A percentile compares a stretch with the other conserved stretches of the same genome.
These are phyloP conservation scores for Ceratobasidium sp. DNA, from an alignment of 1,284 basidiomycete genomes.

Conservation along the genomic window DNA sequence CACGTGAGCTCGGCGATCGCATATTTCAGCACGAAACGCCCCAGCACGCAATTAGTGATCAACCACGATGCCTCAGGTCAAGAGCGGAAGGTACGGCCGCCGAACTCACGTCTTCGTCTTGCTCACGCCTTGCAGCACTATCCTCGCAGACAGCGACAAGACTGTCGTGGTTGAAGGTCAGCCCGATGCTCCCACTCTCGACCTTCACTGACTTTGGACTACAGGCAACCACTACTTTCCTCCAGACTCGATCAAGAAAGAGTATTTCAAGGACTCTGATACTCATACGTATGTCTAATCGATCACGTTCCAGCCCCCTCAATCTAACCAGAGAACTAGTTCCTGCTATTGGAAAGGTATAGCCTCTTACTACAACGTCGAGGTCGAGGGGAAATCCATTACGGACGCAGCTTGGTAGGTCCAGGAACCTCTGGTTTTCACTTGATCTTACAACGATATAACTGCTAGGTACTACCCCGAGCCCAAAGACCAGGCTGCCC, in stretches of 20 bases:
- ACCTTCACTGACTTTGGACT: background rate
- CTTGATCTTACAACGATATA: background rate
- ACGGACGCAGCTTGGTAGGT: constrained; percentile 74
- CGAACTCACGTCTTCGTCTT: background rate
- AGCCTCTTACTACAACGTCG: constrained; percentile 72
- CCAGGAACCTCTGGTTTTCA: background rate
- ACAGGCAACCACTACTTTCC: constrained; percentile 30
- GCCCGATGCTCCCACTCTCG: background rate
- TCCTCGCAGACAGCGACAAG: constrained; percentile 46
- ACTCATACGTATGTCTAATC: constrained; percentile 34
- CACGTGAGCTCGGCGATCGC: constrained; percentile 20
- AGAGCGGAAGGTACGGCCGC: constrained; percentile 41
- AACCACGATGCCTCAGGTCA: constrained; percentile 36
- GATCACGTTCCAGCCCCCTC: background rate
- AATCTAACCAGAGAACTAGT: background rate
- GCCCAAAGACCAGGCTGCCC: constrained; percentile 65
- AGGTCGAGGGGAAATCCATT: constrained; percentile 63
- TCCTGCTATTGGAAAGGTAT: constrained; percentile 35
- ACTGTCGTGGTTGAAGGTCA: constrained; percentile 45
- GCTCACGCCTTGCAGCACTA: background rate
- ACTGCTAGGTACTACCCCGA: constrained; percentile 70
- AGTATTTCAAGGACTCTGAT: constrained; percentile 33
- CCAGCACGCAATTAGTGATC: background rate
- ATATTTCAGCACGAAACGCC: constrained; percentile 32
- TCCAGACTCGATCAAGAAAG: constrained; percentile 37